Percentiles rank a stretch among this genome's conserved stretches.
Conservation (phyloP, 2,329 filamentous ascomycete genomes). For the Madurella mycetomatis region DNA sequence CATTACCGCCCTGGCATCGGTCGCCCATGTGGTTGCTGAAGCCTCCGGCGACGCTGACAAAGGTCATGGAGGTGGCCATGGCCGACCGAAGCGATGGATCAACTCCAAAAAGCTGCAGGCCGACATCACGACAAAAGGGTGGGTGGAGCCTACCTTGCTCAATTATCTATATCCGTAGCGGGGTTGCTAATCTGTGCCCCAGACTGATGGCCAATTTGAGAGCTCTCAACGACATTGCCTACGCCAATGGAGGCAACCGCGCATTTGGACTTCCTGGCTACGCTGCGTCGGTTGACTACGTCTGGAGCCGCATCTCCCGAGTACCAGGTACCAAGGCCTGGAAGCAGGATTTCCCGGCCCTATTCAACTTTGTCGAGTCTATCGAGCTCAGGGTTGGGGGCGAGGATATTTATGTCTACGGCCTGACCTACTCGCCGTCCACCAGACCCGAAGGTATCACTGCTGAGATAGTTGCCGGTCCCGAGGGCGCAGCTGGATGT, state of each 20-base stretch:
- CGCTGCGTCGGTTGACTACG: slow-evolving; percentile 27
- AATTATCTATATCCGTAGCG: not conserved
- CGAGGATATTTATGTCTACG: slow-evolving; percentile 35
- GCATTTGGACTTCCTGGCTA: slow-evolving; percentile 21
- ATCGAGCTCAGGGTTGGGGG: slow-evolving; percentile 37
- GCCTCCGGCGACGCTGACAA: not conserved
- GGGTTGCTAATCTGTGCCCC: not conserved
- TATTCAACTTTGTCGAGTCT: slow-evolving; percentile 38
- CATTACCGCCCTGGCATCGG: slow-evolving; percentile 2
- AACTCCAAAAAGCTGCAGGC: slow-evolving; percentile 38
- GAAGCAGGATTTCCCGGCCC: slow-evolving; percentile 46
- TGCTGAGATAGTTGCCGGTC: slow-evolving; percentile 36
- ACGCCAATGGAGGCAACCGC: slow-evolving; percentile 46
- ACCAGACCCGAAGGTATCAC: slow-evolving; percentile 42
- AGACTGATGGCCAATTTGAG: slow-evolving; percentile 44
- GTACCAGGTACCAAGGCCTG: slow-evolving; percentile 36
- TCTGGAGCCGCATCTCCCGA: slow-evolving; percentile 43
- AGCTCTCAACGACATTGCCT: slow-evolving; percentile 44
- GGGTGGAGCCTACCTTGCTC: not conserved
- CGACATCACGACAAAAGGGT: slow-evolving; percentile 31
- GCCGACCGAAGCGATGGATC: slow-evolving; percentile 15
- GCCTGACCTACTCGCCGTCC: slow-evolving; percentile 45
- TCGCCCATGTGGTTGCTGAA: not conserved
- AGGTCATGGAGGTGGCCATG: not conserved
- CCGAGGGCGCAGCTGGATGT: slow-evolving; percentile 37